Base-by-base conservation (phyloP, 2,329 filamentous ascomycete species). In the Paraphoma sp. region DNA sequence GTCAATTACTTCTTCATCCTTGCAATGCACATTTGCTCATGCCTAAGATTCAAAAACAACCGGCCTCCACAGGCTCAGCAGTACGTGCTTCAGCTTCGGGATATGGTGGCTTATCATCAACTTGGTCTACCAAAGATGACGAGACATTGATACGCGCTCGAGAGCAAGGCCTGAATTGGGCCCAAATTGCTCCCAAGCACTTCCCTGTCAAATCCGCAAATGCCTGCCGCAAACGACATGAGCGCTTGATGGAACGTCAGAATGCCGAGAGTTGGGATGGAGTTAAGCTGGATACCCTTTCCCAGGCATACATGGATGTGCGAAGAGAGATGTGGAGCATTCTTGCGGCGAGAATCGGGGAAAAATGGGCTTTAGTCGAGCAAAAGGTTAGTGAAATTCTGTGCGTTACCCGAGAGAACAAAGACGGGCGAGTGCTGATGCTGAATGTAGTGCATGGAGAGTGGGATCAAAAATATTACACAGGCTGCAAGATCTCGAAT, bases 171-270 rank as follows among this genome's bases (percentile, higher is more conserved):
- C 84, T 93, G 73, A 94, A 93, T 77, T 96, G 92, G 92, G 85
- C 86, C 51, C 89, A 91, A 67, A 95, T 96, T 71, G 88, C 92
- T 67, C 82, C 83, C 59, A 86, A 84, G 59, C 87, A 92, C 77
- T 96, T 96, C 74, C 89, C 89, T 1, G 83, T 79, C 73, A 96
- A 96, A 81, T 84, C 83, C 11, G 78, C 89, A 56, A 95, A 95
- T 74, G 92, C 92, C 16, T 96, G 92, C 78, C 90, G 92, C 62
- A 96, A 96, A 80, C 87, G 92, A 52, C 92, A 96, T 69, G 92
- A 96, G 78, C 85, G 92, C 41, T 80, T 96, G 63, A 88, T 94
- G 83, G 90, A 94, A 78, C 87, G 89, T 63, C 72, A 82, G 72
- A 87, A 88, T 55, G 86, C 87, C 46, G 89, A 92, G 67, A 89